Conservation (phyloP, 495 filamentous ascomycete genomes). For the Xylaria grammica region DNA sequence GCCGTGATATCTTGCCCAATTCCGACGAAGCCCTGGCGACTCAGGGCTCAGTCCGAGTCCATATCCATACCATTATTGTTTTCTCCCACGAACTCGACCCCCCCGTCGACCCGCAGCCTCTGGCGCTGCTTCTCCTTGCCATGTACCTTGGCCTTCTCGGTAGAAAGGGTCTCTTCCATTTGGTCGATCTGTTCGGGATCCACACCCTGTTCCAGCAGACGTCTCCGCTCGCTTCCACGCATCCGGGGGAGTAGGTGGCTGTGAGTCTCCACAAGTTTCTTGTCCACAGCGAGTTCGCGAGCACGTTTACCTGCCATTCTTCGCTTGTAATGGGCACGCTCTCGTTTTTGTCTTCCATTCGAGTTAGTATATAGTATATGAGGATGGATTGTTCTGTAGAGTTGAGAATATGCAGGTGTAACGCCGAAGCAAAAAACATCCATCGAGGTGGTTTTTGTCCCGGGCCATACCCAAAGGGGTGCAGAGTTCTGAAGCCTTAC, state of each 20-base stretch:
- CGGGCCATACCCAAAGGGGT: neutral
- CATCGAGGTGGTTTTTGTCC: neutral
- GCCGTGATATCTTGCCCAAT: slow-evolving; percentile 29
- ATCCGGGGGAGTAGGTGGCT: slow-evolving; percentile 80
- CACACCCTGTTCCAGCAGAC: slow-evolving; percentile 53
- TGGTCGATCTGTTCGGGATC: slow-evolving; percentile 61
- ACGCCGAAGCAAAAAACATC: neutral
- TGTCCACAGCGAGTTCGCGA: slow-evolving; percentile 74
- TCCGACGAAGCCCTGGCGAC: slow-evolving; percentile 28
- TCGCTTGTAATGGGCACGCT: slow-evolving; percentile 89
- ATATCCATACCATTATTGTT: slow-evolving; percentile 67
- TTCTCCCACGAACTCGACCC: slow-evolving; percentile 61
- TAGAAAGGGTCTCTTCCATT: slow-evolving; percentile 47
- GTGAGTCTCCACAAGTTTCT: slow-evolving; percentile 88
- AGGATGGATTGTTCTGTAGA: neutral
- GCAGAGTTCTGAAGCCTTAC: slow-evolving; percentile 24
- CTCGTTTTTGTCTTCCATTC: slow-evolving; percentile 56
- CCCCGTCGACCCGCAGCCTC: slow-evolving; percentile 68
- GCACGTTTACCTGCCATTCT: slow-evolving; percentile 89
- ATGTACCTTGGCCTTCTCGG: slow-evolving; percentile 55
- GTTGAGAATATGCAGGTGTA: neutral
- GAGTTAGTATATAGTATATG: slow-evolving; percentile 1
- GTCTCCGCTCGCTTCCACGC: slow-evolving; percentile 60
- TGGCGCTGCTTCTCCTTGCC: slow-evolving; percentile 67
- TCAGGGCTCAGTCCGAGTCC: slow-evolving; percentile 55